Percentiles rank a stretch among this genome's conserved stretches.
Evolutionary conservation across 768 basidiomycete species (phyloP).

Genomic region (Psilocybe subaeruginosa): DNA sequence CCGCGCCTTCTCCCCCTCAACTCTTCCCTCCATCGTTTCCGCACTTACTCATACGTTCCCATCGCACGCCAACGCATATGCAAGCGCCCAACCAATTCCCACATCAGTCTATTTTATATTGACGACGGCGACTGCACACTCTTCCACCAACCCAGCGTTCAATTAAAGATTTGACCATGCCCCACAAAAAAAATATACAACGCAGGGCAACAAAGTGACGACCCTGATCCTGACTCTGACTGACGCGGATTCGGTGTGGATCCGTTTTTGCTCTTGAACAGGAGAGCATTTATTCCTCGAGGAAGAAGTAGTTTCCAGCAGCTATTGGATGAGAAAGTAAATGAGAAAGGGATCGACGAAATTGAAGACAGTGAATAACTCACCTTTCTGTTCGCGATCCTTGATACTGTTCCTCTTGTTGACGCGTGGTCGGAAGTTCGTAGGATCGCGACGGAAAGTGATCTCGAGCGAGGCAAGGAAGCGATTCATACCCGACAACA

Average conservation of each 20-base stretch:
- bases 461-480: slow-evolving; percentile 96
- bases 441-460: slow-evolving; percentile 97
- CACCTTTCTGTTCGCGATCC: slow-evolving; percentile 87
- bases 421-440: slow-evolving; percentile 88
- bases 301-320: slow-evolving; percentile 91
- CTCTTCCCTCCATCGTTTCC: not conserved
- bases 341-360: not conserved
- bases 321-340: slow-evolving; percentile 38
- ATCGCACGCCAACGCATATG: not conserved
- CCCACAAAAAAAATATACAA: not conserved
- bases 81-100: not conserved
- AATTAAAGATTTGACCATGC: not conserved
- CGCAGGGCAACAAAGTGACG: not conserved
- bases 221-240: not conserved
- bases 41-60: too few species aligned
- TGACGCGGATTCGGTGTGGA: not conserved
- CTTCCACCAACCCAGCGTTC: not conserved
- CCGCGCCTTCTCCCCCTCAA: not conserved
- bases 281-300: slow-evolving; percentile 64
- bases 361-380: slow-evolving; percentile 21
- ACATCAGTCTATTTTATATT: not conserved
- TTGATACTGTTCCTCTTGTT: slow-evolving; percentile 87
- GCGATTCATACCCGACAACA: slow-evolving; percentile 96
- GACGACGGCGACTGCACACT: not conserved
- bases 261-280: not conserved